phyloP scores from a whole-genome alignment of 1,284 basidiomycete species.

The Microbotryum intermedium region DNA sequence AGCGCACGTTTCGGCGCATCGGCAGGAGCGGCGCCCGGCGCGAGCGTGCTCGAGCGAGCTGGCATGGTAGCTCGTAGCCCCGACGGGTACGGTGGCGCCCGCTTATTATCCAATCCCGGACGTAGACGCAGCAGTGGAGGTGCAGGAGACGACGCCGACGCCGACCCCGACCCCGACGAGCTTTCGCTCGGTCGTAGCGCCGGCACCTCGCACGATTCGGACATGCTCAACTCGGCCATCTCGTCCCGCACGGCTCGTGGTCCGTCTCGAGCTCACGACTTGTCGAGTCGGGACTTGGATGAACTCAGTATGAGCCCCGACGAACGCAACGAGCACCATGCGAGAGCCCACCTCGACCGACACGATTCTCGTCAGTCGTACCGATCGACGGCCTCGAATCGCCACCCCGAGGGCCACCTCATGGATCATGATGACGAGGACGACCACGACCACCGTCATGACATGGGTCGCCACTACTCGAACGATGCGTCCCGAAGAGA shows the following conservation, averaged over 20 bases:
- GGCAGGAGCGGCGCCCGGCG: background rate
- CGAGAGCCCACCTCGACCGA: slow-evolving; percentile 22
- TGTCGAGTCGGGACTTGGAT: slow-evolving; percentile 13
- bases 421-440: background rate
- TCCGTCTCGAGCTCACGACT: background rate
- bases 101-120: background rate
- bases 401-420: background rate
- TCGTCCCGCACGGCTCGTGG: slow-evolving; percentile 3
- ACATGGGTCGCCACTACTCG: background rate
- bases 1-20: background rate
- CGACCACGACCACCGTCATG: background rate
- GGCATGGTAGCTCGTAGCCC: background rate
- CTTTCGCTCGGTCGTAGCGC: background rate
- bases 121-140: background rate
- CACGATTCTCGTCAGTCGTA: slow-evolving; percentile 18
- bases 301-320: slow-evolving; percentile 12
- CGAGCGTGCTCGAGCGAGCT: background rate
- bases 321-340: slow-evolving; percentile 3
- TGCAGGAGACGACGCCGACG: background rate
- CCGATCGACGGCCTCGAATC: slow-evolving; percentile 2
- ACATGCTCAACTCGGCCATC: background rate
- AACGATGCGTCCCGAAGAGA: slow-evolving; percentile 20
- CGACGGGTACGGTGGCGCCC: background rate
- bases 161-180: background rate
- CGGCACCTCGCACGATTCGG: slow-evolving; percentile 1